Percentiles rank a stretch among this genome's conserved stretches.
Conservation (phyloP, 129 eudicot genomes). For the Daucus carota region DH1_v3.0 NC_030383.2:61312501-61313000, state of each 20-base stretch:
- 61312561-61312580: too few relatives aligned
- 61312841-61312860: not conserved
- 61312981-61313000: too few relatives aligned
- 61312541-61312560: not conserved
- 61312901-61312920: too few relatives aligned
- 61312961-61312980: too few relatives aligned
- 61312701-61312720: not conserved
- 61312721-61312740: not conserved
- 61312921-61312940: too few relatives aligned
- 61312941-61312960: too few relatives aligned
- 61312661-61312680: not conserved
- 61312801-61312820: not conserved
- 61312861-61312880: not conserved
- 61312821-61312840: not conserved
- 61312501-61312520: too few relatives aligned
- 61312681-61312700: not conserved
- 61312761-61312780: not conserved
- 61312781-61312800: not conserved
- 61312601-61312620: not conserved
- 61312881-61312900: not conserved
- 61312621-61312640: not conserved
- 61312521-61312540: not conserved
- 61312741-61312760: not conserved
- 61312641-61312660: not conserved
- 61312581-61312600: not conserved